Conservation (phyloP, 208 protist species). For the Leptomonas seymouri region DNA sequence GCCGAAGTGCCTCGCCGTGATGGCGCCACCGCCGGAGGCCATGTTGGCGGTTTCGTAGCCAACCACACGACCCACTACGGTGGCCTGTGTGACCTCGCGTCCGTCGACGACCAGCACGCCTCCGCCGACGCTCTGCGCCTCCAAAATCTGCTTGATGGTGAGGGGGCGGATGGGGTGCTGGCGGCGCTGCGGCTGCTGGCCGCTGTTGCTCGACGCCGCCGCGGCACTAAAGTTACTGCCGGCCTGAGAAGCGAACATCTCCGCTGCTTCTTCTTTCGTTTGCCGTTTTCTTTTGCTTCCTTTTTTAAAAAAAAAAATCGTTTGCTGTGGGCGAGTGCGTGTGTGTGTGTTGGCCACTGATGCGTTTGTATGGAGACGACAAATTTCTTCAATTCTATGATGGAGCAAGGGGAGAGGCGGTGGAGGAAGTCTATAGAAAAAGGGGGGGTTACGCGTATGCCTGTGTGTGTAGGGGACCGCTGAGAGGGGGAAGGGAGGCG, state of each 20-base stretch:
- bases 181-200: slow-evolving; percentile 67
- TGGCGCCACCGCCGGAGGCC: slow-evolving; percentile 44
- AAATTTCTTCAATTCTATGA: too few relatives aligned
- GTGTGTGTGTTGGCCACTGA: not conserved
- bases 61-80: slow-evolving; percentile 82
- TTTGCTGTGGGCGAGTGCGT: too few relatives aligned
- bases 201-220: slow-evolving; percentile 11
- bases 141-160: slow-evolving; percentile 88
- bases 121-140: slow-evolving; percentile 84
- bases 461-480: too few relatives aligned
- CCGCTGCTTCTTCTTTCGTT: not conserved
- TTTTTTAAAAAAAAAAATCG: too few relatives aligned
- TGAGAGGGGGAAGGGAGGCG: too few relatives aligned
- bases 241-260: slow-evolving; percentile 16
- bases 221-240: slow-evolving; percentile 42
- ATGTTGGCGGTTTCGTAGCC: slow-evolving; percentile 76
- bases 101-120: slow-evolving; percentile 89
- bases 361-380: not conserved
- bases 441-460: not conserved
- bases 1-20: slow-evolving; percentile 89
- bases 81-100: slow-evolving; percentile 88
- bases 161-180: slow-evolving; percentile 87
- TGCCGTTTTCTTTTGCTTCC: too few relatives aligned
- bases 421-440: not conserved
- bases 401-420: not conserved